Conservation (phyloP, 176 grass and related monocot genomes). For the Paspalum notatum region DNA sequence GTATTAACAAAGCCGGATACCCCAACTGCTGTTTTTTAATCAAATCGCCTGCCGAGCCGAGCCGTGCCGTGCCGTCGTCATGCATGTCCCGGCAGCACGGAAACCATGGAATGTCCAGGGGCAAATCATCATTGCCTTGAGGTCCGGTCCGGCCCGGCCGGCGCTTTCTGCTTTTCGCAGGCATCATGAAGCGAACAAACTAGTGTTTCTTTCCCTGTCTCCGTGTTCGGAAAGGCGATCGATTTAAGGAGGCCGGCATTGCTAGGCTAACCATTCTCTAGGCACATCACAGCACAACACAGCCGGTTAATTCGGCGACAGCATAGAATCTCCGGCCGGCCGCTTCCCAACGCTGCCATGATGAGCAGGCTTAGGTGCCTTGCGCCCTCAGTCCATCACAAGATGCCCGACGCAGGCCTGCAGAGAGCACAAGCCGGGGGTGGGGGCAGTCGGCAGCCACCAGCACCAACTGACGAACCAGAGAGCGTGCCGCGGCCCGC, state of each 20-base stretch:
- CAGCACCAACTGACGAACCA: background rate
- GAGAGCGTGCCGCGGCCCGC: background rate
- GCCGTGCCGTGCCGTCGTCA: background rate
- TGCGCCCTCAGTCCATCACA: constrained; percentile 27
- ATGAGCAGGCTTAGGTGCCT: constrained; percentile 35
- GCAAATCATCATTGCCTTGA: constrained; percentile 43
- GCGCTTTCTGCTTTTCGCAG: constrained; percentile 33
- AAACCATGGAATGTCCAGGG: constrained; percentile 35
- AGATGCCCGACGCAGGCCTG: constrained; percentile 3
- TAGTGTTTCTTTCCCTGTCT: constrained; percentile 13
- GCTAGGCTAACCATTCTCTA: background rate
- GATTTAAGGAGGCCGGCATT: constrained; percentile 5
- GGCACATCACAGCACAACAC: background rate
- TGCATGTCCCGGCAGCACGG: constrained; percentile 17
- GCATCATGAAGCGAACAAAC: constrained; percentile 31
- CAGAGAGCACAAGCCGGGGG: background rate
- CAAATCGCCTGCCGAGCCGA: background rate
- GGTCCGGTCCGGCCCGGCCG: background rate
- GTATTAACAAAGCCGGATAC: constrained; percentile 13
- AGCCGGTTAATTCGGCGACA: background rate
- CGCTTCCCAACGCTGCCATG: constrained; percentile 34
- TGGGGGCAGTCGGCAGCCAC: background rate
- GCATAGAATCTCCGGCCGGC: constrained; percentile 38
- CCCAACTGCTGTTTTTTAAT: constrained; percentile 20
- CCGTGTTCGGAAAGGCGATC: constrained; percentile 40